Conservation (phyloP, 148 eudicot species). For the Talinum fruticosum region DNA sequence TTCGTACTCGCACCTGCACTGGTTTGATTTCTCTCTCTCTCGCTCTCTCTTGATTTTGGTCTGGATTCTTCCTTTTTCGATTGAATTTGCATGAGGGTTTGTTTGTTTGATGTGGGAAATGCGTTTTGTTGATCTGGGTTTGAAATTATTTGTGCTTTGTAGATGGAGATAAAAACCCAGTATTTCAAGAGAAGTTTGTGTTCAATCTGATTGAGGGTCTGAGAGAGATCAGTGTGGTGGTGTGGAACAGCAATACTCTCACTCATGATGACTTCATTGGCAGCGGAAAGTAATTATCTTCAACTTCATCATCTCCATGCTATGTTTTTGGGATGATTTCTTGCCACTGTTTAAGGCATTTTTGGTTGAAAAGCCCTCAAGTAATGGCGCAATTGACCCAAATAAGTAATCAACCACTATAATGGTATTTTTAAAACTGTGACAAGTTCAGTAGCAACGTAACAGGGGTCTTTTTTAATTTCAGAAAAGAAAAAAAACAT, state of each 20-base stretch:
- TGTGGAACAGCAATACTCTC: slow-evolving; percentile 88
- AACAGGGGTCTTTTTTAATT: no score
- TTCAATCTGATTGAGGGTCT: slow-evolving; percentile 76
- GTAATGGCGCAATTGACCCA: no score
- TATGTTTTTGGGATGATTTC: slow-evolving; percentile 12
- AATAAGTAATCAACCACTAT: no score
- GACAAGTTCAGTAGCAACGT: no score
- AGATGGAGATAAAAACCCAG: slow-evolving; percentile 91
- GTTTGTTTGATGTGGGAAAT: not conserved
- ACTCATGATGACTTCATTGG: slow-evolving; percentile 76
- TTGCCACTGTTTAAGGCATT: slow-evolving; percentile 5
- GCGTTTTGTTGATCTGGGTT: slow-evolving; percentile 8
- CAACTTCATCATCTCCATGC: not conserved
- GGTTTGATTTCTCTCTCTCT: slow-evolving; percentile 32
- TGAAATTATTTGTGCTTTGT: slow-evolving; percentile 10
- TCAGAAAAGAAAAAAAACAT: no score
- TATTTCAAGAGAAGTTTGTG: slow-evolving; percentile 86
- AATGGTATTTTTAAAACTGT: no score
- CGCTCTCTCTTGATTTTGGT: slow-evolving; percentile 9
- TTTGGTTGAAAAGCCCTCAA: not conserved
- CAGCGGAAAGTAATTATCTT: slow-evolving; percentile 66
- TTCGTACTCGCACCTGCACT: slow-evolving; percentile 81
- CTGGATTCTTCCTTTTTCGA: not conserved
- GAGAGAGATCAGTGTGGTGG: slow-evolving; percentile 57
- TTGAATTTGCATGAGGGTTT: slow-evolving; percentile 9